Evolutionary conservation across 257 asterid genomes (phyloP), one percentile per base, ranked within the genome.

Genomic region (Knoxia roxburghii): DNA sequence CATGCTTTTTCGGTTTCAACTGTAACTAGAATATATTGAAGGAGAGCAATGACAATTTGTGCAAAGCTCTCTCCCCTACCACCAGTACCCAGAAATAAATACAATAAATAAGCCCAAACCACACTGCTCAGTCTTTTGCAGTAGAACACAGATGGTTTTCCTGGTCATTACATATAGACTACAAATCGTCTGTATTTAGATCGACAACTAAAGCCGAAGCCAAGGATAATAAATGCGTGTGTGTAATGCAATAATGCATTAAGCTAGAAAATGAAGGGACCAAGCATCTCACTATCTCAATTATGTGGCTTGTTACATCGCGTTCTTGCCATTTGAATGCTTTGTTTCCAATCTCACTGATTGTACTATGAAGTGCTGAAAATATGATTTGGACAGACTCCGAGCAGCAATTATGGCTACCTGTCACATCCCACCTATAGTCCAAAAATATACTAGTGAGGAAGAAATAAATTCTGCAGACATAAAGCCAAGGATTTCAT

Each of bases 341-440:
- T 77, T 76, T 83, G 55, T 79, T 83, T 60, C 85, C 94, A 62
- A 93, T 83, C 82, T 86, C 90, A 63, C 72, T 58, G 65, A 89
- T 84, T 29, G 95, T 82, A 74, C 78, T 49, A 69, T 65, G 82
- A 18, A 89, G 88, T 4, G 95, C 91, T 54, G 91, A 82, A 86
- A 79, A 89, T 67, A 92, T 70, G 71, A 92, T 86, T 77, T 71
- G 69, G 6, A 92, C 98, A 65, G 83, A 72, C 75, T 78, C 77
- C 8, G 98, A 89, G 68, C 76, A 75, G 76, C 80, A 81, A 57
- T 87, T 83, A 6, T 74, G 76, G 82, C 75, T 72, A 68, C 67
- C 71, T 72, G 70, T 78, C 43, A 75, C 89, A 67, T 89, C 91
- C 97, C 98, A 89, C 82, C 98, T 92, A 87, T 24, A 75, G 69